These are phyloP conservation scores for Pseudotulostoma volvatum DNA, from an alignment of 495 filamentous ascomycete species.

Conservation along the genomic window DNA sequence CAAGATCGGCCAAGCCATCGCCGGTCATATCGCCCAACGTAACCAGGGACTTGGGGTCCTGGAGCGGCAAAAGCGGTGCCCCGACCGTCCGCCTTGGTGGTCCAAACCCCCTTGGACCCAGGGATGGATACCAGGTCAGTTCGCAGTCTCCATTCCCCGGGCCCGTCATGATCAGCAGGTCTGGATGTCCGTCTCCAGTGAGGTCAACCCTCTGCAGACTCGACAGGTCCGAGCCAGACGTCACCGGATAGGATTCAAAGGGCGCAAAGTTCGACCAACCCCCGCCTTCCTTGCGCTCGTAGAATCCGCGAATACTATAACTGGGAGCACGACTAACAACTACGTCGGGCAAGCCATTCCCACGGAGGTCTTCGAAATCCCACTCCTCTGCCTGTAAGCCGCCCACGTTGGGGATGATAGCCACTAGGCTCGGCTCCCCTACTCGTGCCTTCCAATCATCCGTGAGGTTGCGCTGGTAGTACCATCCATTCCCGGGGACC, in stretches of 20 bases:
- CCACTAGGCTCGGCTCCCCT: too few relatives aligned
- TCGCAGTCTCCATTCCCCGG: conserved; percentile 2
- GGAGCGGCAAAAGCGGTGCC: too few relatives aligned
- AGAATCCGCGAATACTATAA: not conserved
- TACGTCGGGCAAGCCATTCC: too few relatives aligned
- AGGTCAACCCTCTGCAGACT: conserved; percentile 11
- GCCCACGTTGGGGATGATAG: too few relatives aligned
- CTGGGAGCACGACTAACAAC: too few relatives aligned
- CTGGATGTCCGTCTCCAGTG: conserved; percentile 13
- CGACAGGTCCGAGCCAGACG: conserved; percentile 1
- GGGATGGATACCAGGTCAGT: not conserved
- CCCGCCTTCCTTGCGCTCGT: not conserved
- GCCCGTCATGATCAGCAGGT: conserved; percentile 15
- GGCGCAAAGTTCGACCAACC: conserved; percentile 1
- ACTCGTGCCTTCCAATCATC: too few relatives aligned
- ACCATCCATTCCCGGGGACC: not conserved
- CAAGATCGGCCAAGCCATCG: conserved; percentile 18
- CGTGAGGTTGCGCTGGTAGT: too few relatives aligned
- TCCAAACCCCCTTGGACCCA: not conserved
- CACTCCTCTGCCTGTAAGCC: too few relatives aligned
- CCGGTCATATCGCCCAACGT: conserved; percentile 24
- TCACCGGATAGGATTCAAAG: conserved; percentile 2
- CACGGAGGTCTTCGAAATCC: too few relatives aligned
- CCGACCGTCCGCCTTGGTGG: too few relatives aligned
- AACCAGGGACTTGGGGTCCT: too few relatives aligned